Base-by-base conservation (phyloP, 2,329 filamentous ascomycete species). In the Colletotrichum limetticola region DNA sequence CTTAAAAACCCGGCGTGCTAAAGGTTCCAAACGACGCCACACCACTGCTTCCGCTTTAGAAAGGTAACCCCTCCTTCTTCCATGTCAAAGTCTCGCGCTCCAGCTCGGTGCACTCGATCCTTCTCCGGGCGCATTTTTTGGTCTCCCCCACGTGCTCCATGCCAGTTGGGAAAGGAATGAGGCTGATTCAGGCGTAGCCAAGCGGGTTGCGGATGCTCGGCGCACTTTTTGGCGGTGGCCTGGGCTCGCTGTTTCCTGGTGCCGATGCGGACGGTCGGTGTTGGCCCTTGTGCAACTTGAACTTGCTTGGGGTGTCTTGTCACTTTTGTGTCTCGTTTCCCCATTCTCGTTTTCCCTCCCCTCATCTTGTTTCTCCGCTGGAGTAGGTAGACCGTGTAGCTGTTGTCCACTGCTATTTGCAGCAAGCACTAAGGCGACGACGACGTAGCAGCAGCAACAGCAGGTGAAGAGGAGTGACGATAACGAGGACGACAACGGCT, bases 151-250 rank as follows among this genome's bases (percentile, higher is more conserved):
- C 71, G 71, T 71, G 71, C 71, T 71, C 66, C 71, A 71, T 71
- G 71, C 67, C 59, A 74, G 70, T 72, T 49, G 53, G 49, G 71
- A 69, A 72, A 76, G 77, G 75, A 77, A 78, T 78, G 78, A 80
- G 78, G 78, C 78, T 80, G 77, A 79, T 77, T 78, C 78, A 78
- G 75, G 71, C 68, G 71, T 73, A 71, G 71, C 71, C 71, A 74
- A 74, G 72, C 72, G 70, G 70, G 70, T 65, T 72, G 70, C 66
- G 68, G 72, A 73, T 73, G 62, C 60, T 65, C 69, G 69, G 71
- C 71, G 67, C 67, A 71, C 61, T 61, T 66, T 42, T 70, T 66
- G 71, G 67, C 68, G 61, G 66, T 70, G 71, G 61, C 60, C 71
- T 73, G 67, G 70, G 73, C 57, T 71, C 14, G 59, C 53, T 72